A percentile compares a stretch with the other conserved stretches of the same genome.
Conservation (phyloP, 1,139 yeast genomes). For the Scheffersomyces segobiensis region DNA sequence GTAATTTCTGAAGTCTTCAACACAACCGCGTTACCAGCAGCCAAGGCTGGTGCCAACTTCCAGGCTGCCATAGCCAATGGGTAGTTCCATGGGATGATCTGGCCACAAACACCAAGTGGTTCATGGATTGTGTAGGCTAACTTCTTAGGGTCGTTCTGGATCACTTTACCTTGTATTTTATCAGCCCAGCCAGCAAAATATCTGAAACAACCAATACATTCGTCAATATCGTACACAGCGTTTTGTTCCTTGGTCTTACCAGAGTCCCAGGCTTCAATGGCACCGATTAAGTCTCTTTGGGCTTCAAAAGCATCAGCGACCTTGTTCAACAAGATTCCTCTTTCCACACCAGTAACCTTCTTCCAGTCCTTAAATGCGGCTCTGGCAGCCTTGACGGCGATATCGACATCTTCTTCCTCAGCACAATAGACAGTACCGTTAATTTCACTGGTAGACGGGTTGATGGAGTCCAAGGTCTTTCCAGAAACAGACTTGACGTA, state of each 20-base stretch:
- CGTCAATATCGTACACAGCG: conserved; percentile 58
- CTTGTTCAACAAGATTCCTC: conserved; percentile 56
- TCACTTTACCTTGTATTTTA: conserved; percentile 68
- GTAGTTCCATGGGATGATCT: conserved; percentile 70
- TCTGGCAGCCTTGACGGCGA: conserved; percentile 74
- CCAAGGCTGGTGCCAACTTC: conserved; percentile 64
- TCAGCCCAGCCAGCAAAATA: conserved; percentile 88
- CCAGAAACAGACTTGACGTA: conserved; percentile 65
- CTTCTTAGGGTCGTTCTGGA: conserved; percentile 65
- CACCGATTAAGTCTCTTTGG: conserved; percentile 56
- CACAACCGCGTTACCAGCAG: conserved; percentile 67
- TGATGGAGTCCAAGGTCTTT: conserved; percentile 59
- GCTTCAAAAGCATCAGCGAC: conserved; percentile 62
- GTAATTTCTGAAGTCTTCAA: conserved; percentile 70
- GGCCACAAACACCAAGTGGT: conserved; percentile 81
- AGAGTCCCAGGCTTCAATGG: conserved; percentile 78
- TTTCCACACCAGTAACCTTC: conserved; percentile 47
- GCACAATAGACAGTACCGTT: conserved; percentile 72
- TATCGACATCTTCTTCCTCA: conserved; percentile 65
- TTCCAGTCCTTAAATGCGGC: conserved; percentile 64
- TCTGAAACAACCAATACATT: conserved; percentile 56
- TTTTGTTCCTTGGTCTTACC: conserved; percentile 66
- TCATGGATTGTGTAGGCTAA: conserved; percentile 79
- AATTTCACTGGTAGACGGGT: conserved; percentile 68
- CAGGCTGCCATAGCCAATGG: conserved; percentile 60